These are phyloP conservation scores for Mrakia blollopis DNA, from an alignment of 768 basidiomycete species.

Conservation along the genomic window DNA sequence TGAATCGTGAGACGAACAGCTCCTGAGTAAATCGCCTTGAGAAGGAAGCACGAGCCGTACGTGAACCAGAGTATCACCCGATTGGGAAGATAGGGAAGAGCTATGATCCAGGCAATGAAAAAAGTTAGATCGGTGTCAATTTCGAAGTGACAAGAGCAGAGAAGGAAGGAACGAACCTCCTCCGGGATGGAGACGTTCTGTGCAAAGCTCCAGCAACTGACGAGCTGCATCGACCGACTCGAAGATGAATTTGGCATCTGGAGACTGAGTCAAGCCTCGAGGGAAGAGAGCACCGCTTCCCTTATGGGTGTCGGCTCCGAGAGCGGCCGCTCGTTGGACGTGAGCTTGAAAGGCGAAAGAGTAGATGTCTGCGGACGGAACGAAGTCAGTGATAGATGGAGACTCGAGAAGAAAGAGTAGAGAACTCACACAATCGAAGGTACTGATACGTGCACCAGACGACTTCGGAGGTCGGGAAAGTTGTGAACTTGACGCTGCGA, in stretches of 20 bases:
- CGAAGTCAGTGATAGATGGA: neutral
- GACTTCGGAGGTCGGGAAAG: slow-evolving; percentile 22
- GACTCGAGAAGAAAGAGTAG: neutral
- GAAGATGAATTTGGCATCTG: slow-evolving; percentile 37
- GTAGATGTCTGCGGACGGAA: slow-evolving; percentile 21
- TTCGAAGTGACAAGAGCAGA: neutral
- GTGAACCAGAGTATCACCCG: slow-evolving; percentile 34
- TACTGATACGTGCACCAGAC: slow-evolving; percentile 32
- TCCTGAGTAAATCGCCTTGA: slow-evolving; percentile 34
- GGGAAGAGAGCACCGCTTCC: slow-evolving; percentile 32
- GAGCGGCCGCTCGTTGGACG: slow-evolving; percentile 27
- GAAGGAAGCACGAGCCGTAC: slow-evolving; percentile 35
- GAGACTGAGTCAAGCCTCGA: slow-evolving; percentile 30
- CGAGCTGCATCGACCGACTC: slow-evolving; percentile 36
- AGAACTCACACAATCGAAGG: slow-evolving; percentile 19
- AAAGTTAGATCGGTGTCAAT: neutral
- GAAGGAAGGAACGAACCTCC: slow-evolving; percentile 8
- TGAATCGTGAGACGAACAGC: slow-evolving; percentile 21
- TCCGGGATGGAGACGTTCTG: slow-evolving; percentile 35
- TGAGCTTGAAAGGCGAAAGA: slow-evolving; percentile 37
- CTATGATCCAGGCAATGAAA: neutral
- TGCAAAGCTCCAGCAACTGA: slow-evolving; percentile 34
- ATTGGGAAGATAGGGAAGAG: slow-evolving; percentile 34
- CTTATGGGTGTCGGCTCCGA: slow-evolving; percentile 4
- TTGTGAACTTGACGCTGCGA: neutral